Evolutionary conservation across 1,284 basidiomycete genomes (phyloP), one percentile per base, ranked within the genome.

Genomic region (Naganishia cerealis): DNA sequence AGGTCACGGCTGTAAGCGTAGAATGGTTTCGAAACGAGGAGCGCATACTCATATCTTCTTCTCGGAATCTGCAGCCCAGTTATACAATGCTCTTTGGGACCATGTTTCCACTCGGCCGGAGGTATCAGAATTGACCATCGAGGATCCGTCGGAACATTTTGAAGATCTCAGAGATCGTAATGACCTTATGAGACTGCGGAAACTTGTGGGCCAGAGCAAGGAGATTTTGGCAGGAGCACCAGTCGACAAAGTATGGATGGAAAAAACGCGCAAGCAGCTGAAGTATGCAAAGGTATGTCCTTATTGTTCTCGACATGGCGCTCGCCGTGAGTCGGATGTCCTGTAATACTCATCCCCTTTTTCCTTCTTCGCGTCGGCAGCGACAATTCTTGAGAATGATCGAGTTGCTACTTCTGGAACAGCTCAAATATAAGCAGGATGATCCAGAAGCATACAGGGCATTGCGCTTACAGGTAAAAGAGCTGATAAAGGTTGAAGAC

Each of bases 131-230:
- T 83, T 99, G 63, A 97, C 94, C 0, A 90, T 99, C 24, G 95
- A 99, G 82, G 95, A 99, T 78, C 95, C 95, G 0, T 92, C 92
- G 0, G 95, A 99, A 80, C 90, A 91, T 10, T 95, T 96, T 76
- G 94, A 96, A 77, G 92, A 96, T 76, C 84, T 99, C 65, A 86
- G 95, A 42, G 96, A 99, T 81, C 88, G 90, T 58, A 91, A 91
- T 75, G 96, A 99, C 78, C 84, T 99, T 33, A 83, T 86, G 70
- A 89, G 90, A 84, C 84, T 78, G 38, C 71, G 75, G 46, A 68
- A 75, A 38, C 74, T 77, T 10, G 46, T 69, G 21, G 61, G 67
- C 61, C 63, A 68, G n/a, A 58, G 75, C 2, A 78, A 76, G 24
- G 74, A 78, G n/a, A 77, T 80, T 5, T 89, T 86, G 78, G 82